phyloP scores from a whole-genome alignment of 2,329 filamentous ascomycete species.

The Aureobasidium lini region DNA sequence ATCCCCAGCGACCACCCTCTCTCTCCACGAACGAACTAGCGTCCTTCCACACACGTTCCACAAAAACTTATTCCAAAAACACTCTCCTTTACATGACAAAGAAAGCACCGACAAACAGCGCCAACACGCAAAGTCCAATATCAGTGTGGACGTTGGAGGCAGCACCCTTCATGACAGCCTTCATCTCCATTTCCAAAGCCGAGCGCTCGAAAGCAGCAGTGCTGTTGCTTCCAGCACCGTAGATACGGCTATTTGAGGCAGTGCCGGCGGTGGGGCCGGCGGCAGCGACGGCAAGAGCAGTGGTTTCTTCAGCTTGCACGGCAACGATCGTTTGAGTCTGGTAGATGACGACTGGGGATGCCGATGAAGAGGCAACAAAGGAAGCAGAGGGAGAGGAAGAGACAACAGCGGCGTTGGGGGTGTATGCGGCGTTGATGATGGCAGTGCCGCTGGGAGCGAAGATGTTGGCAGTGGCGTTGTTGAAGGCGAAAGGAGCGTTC shows the following conservation, averaged over 20 bases:
- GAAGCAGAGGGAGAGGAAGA: not conserved
- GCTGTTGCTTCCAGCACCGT: not conserved
- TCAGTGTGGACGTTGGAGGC: not conserved
- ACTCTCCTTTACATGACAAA: not conserved
- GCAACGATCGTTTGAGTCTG: conserved; percentile 6
- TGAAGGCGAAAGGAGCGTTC: conserved; percentile 4
- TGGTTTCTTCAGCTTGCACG: not conserved
- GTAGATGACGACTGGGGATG: not conserved
- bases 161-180: not conserved
- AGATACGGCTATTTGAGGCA: not conserved
- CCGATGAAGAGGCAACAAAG: not conserved
- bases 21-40: not conserved
- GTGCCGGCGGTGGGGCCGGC: not conserved
- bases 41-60: not conserved
- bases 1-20: not conserved
- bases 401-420: not conserved
- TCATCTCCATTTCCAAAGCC: not conserved
- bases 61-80: not conserved
- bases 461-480: conserved; percentile 5
- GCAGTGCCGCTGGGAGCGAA: not conserved
- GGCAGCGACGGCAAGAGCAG: not conserved
- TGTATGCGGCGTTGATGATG: not conserved
- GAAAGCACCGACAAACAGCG: not conserved
- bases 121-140: not conserved
- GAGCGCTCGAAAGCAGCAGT: not conserved